Base-by-base conservation (phyloP, 208 protist species). In the Trypanosoma melophagium region DNA sequence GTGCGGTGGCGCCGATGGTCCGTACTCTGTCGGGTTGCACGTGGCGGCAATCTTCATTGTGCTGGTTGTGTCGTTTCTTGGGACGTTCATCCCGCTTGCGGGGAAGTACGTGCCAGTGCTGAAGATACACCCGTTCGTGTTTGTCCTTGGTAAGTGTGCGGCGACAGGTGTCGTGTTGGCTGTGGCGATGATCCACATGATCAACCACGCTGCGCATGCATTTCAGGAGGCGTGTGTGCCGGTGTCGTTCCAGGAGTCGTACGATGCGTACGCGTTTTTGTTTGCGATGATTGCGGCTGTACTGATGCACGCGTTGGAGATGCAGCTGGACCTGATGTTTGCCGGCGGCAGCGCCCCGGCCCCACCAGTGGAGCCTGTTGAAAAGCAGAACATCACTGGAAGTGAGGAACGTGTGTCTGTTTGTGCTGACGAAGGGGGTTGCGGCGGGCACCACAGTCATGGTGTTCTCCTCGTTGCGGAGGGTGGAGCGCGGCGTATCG, bases 11-110 rank as follows among this genome's bases (percentile, higher is more conserved):
- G 56, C 74, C 14, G n/a, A 41, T 10, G 81, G 79, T 7, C 21
- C 24, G 17, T 90, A 85, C 67, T 78, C 71, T 25, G 57, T 80
- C 25, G 72, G 78, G 3, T 47, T 89, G 57, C 86, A 92, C 69
- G 64, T 92, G 17, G 73, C 59, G 17, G 83, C 83, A 7, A 76
- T 92, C 28, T 87, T 92, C 68, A 71, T 92, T 42, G 61, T 92
- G 19, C 73, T 92, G 3, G 68, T 45, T 5, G 73, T 76, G 24
- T 84, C 85, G 5, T 44, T 83, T 9, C 0, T 81, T 2, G 85
- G 85, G 10, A 78, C 66, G 7, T 9, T 78, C 9, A 62, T 90
- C 12, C 85, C 85, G 10, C 64, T 90, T 45, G 52, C 77, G 3
- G 75, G 80, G 45, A 86, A 79, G 71, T 78, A 75, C 10, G 59